These are phyloP conservation scores for Elsinoe ampelina DNA, from an alignment of 2,329 filamentous ascomycete species.

Conservation along the genomic window DNA sequence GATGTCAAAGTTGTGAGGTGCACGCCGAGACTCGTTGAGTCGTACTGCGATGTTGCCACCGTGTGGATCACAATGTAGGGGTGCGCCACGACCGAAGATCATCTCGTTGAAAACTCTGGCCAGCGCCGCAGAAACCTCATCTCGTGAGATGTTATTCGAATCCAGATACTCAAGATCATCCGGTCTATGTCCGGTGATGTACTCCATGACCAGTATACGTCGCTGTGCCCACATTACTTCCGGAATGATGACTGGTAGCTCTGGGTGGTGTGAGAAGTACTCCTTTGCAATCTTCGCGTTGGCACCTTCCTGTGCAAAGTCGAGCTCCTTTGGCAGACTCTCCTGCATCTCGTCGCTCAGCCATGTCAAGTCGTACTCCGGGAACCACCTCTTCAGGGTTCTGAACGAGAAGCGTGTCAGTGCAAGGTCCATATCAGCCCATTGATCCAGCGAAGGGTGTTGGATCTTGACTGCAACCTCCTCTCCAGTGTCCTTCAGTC, in stretches of 20 bases:
- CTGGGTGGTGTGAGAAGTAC: constrained; percentile 66
- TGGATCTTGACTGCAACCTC: constrained; percentile 95
- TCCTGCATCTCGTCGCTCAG: constrained; percentile 85
- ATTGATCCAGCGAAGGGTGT: constrained; percentile 80
- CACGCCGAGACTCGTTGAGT: constrained; percentile 53
- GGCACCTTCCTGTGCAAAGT: constrained; percentile 75
- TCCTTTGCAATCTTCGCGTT: constrained; percentile 73
- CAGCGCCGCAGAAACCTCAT: constrained; percentile 86
- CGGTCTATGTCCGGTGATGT: constrained; percentile 72
- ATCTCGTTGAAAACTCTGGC: constrained; percentile 97
- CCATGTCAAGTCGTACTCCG: constrained; percentile 97
- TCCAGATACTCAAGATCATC: constrained; percentile 88
- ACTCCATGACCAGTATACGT: constrained; percentile 91
- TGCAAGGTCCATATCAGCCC: constrained; percentile 77
- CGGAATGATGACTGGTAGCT: constrained; percentile 78
- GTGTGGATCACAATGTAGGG: constrained; percentile 93
- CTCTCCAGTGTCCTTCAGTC: constrained; percentile 69
- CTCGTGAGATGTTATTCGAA: constrained; percentile 75
- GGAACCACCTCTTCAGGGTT: constrained; percentile 85
- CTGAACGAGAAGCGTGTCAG: constrained; percentile 84
- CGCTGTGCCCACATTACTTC: constrained; percentile 81
- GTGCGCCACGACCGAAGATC: constrained; percentile 86
- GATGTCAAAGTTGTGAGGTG: constrained; percentile 75
- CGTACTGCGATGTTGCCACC: constrained; percentile 92
- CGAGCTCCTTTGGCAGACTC: constrained; percentile 81